Conservation (phyloP, 148 eudicot species). For the Rheum nobile region DNA sequence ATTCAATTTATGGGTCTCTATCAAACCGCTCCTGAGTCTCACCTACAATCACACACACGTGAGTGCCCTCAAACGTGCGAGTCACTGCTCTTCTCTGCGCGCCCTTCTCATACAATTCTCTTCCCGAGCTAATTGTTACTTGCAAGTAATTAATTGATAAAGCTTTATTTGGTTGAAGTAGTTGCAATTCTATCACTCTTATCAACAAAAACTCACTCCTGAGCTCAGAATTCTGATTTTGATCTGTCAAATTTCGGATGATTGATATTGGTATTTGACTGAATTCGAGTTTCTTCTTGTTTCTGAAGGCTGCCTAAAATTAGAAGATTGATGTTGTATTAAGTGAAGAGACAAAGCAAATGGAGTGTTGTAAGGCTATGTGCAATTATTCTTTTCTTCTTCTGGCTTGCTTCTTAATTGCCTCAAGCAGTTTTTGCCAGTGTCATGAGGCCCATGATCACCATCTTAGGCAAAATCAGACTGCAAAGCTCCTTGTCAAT, state of each 20-base stretch:
- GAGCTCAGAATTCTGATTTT: background rate
- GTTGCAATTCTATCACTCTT: background rate
- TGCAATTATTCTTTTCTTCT: constrained; percentile 16
- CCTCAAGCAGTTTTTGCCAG: constrained; percentile 18
- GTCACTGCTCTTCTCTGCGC: background rate
- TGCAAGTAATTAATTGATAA: background rate
- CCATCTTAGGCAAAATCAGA: constrained; percentile 34
- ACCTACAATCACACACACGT: background rate
- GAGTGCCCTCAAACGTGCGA: background rate
- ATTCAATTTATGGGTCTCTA: background rate
- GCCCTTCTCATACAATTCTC: background rate
- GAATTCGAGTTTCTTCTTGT: constrained; percentile 6
- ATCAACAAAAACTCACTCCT: background rate
- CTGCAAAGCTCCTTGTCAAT: constrained; percentile 48
- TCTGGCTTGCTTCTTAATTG: constrained; percentile 24
- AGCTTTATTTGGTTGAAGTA: background rate
- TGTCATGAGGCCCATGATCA: constrained; percentile 18
- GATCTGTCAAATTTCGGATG: background rate
- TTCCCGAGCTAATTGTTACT: background rate
- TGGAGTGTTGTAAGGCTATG: constrained; percentile 28
- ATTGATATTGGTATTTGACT: background rate
- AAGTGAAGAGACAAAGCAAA: constrained; percentile 21
- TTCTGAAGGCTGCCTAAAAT: constrained; percentile 3
- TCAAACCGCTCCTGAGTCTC: background rate
- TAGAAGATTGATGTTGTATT: constrained; percentile 13